These are phyloP conservation scores for Zhuliangozyma blackwelliae DNA, from an alignment of 1,139 yeast genomes.

Conservation along the genomic window DNA sequence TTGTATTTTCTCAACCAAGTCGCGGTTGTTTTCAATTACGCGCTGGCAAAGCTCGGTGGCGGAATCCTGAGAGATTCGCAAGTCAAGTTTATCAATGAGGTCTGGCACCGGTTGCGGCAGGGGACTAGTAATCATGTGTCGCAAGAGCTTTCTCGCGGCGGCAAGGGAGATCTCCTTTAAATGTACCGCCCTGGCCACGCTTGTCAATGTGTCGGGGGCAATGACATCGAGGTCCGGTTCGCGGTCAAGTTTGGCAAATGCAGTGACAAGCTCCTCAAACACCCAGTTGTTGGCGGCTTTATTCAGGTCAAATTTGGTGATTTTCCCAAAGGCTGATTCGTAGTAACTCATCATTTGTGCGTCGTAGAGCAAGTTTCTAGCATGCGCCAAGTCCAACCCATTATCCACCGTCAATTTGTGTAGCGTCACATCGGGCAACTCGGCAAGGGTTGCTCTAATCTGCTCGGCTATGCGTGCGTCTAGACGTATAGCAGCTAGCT, in stretches of 20 bases:
- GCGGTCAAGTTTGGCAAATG: conserved; percentile 50
- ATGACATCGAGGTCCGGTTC: conserved; percentile 34
- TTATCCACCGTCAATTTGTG: conserved; percentile 42
- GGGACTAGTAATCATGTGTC: conserved; percentile 50
- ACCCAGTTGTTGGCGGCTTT: conserved; percentile 70
- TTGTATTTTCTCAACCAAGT: conserved; percentile 53
- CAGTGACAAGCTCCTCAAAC: conserved; percentile 75
- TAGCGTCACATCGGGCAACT: conserved; percentile 59
- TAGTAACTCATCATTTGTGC: conserved; percentile 48
- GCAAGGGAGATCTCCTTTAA: conserved; percentile 32
- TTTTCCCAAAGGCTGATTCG: conserved; percentile 32
- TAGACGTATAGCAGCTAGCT: conserved; percentile 59
- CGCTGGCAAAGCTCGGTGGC: conserved; percentile 48
- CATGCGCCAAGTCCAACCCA: conserved; percentile 65
- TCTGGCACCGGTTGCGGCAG: conserved; percentile 28
- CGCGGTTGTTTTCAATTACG: conserved; percentile 49
- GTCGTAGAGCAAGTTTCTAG: conserved; percentile 54
- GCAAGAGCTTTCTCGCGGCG: conserved; percentile 62
- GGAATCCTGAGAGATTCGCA: conserved; percentile 41
- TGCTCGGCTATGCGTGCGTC: conserved; percentile 29
- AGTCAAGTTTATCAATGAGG: conserved; percentile 54
- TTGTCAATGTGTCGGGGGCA: conserved; percentile 19
- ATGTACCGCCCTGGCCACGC: conserved; percentile 21
- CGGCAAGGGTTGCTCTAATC: conserved; percentile 46
- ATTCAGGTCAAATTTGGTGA: conserved; percentile 14